Base-by-base conservation (phyloP, 1,139 yeast genomes). In the Candida dubliniensis region DNA sequence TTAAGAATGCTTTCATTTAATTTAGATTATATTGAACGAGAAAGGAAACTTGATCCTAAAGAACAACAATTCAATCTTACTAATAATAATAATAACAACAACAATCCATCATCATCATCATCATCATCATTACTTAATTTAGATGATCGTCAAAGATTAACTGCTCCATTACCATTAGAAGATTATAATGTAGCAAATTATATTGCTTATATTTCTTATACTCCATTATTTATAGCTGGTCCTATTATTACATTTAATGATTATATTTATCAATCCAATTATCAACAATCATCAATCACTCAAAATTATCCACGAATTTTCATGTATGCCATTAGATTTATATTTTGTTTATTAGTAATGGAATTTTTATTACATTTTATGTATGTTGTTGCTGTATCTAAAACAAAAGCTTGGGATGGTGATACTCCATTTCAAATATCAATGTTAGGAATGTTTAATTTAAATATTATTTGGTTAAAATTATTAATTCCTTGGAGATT, bases 241-340 rank as follows among this genome's bases (percentile, higher is more conserved):
- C 99, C 99, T 10, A 82, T 95, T 24, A 59, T 95, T 36, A 87
- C 98, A 0, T 95, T 87, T 70, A 93, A 95, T 64, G 99, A 95
- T 60, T 95, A 82, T 62, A 64, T 87, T 39, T 84, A 85, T 55
- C 99, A 95, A 66, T 69, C 81, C 18, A 67, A 66, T 47, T 71
- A 72, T 53, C 66, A 61, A 38, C 67, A 57, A 42, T 52, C 64
- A n/a, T 42, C 57, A 42, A 75, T 80, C 43, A 72, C 69, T 8
- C 77, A 79, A 56, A 58, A 66, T 47, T 55, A 59, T 43, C 74
- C 71, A 38, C 70, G 89, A 37, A 84, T 81, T 0, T 48, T 72
- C 1, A 66, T 78, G 1, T 95, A 91, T 61, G 87, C 84, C 0
- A 47, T 80, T 8, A 71, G 98, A 43, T 77, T 93, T 40, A 47